Conservation (phyloP, 495 filamentous ascomycete genomes). For the Sporormia fimetaria region DNA sequence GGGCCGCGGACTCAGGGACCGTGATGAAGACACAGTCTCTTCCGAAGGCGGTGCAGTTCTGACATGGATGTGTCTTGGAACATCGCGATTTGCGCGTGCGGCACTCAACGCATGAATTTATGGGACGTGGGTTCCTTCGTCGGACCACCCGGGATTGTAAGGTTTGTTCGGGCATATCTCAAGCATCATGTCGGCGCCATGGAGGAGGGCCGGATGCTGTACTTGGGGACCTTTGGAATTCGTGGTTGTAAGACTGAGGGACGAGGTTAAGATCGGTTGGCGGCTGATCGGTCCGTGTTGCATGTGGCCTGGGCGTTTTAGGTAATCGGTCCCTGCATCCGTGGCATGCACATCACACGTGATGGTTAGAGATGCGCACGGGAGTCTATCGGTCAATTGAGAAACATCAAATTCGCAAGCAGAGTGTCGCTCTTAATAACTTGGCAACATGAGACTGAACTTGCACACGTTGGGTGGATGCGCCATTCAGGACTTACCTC, state of each 20-base stretch:
- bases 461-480: no score
- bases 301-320: no score
- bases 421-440: no score
- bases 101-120: conserved; percentile 25
- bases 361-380: no score
- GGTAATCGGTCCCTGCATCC: no score
- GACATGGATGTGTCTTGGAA: conserved; percentile 25
- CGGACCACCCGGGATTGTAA: conserved; percentile 23
- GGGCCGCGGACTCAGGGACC: conserved; percentile 18
- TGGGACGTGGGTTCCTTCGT: conserved; percentile 23
- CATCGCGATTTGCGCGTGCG: conserved; percentile 22
- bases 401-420: no score
- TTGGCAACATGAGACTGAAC: no score
- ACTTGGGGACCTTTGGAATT: conserved; percentile 1
- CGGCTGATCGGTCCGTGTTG: no score
- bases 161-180: conserved; percentile 23
- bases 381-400: no score
- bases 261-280: conserved; percentile 10
- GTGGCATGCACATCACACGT: no score
- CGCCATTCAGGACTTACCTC: no score
- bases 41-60: conserved; percentile 26
- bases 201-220: neutral
- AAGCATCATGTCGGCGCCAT: conserved; percentile 10
- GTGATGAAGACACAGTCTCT: conserved; percentile 25
- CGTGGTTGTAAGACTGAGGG: conserved; percentile 1